A percentile compares a stretch with the other conserved stretches of the same genome.
phyloP scores from a whole-genome alignment of 352 stramenopile species.

The Lagenidium giganteum region DNA sequence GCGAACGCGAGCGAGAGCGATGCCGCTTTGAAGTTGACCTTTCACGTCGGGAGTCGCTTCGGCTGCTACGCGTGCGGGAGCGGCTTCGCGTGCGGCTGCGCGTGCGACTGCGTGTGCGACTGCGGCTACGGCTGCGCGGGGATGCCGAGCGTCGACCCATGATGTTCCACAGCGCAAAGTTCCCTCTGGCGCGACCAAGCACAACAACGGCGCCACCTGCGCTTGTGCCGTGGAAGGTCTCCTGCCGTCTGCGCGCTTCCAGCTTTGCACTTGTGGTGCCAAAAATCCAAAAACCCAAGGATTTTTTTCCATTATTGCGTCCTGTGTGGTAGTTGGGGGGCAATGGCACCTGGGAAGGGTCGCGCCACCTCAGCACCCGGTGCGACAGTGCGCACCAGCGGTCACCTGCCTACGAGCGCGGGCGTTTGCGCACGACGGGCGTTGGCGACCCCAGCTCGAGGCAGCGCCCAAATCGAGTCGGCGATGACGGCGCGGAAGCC shows the following conservation, averaged over 20 bases:
- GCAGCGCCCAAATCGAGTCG: conserved; percentile 93
- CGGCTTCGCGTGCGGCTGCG: conserved; percentile 16
- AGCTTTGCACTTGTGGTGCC: background rate
- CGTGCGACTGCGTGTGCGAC: conserved; percentile 17
- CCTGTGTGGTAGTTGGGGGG: too few species aligned
- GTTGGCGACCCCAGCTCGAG: conserved; percentile 91
- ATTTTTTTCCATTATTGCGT: background rate
- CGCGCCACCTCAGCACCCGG: background rate
- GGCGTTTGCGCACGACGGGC: conserved; percentile 57
- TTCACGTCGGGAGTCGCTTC: conserved; percentile 6
- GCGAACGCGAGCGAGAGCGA: conserved; percentile 30
- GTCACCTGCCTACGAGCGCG: conserved; percentile 30
- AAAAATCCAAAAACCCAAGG: background rate
- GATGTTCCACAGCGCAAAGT: conserved; percentile 9
- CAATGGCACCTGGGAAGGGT: background rate
- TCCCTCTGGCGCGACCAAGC: too few species aligned
- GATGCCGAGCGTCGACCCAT: conserved; percentile 52
- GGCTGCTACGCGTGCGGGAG: conserved; percentile 2
- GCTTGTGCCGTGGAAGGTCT: too few species aligned
- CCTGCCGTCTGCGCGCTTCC: background rate
- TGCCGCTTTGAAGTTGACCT: conserved; percentile 24
- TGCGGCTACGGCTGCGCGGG: conserved; percentile 25
- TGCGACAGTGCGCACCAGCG: background rate
- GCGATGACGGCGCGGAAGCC: conserved; percentile 91
- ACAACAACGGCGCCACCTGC: too few species aligned